These are phyloP conservation scores for Venturia pyrina DNA, from an alignment of 2,329 filamentous ascomycete species.

Conservation along the genomic window DNA sequence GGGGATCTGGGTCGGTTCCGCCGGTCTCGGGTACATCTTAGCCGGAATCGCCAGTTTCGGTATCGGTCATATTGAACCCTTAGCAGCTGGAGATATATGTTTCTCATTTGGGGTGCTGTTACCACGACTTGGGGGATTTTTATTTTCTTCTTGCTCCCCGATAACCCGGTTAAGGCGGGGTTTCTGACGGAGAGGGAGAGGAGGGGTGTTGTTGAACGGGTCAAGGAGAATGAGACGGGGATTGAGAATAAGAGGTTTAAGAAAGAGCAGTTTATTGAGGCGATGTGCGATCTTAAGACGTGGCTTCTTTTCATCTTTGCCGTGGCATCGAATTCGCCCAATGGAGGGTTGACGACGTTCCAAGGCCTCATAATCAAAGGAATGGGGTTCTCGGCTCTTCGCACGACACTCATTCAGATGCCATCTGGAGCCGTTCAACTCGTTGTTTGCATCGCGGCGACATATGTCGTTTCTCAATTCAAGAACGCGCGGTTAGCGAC, in stretches of 20 bases:
- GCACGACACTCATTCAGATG: slow-evolving; percentile 24
- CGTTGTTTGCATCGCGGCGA: slow-evolving; percentile 42
- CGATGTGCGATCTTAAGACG: slow-evolving; percentile 22
- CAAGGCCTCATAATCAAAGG: slow-evolving; percentile 22
- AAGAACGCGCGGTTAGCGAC: slow-evolving; percentile 35
- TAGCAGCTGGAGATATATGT: slow-evolving; percentile 22
- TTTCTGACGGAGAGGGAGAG: slow-evolving; percentile 24
- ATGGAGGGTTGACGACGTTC: slow-evolving; percentile 33
- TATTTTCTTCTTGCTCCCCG: slow-evolving; percentile 24
- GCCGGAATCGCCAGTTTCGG: slow-evolving; percentile 30
- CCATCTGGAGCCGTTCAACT: slow-evolving; percentile 25
- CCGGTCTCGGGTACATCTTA: neutral
- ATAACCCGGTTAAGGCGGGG: slow-evolving; percentile 23
- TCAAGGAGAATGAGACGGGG: slow-evolving; percentile 25
- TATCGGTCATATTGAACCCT: slow-evolving; percentile 32
- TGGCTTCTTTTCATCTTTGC: slow-evolving; percentile 26
- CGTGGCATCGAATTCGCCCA: slow-evolving; percentile 25
- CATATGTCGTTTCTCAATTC: slow-evolving; percentile 45
- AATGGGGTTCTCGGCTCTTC: slow-evolving; percentile 32
- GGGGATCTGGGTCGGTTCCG: slow-evolving; percentile 14
- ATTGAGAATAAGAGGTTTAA: slow-evolving; percentile 27
- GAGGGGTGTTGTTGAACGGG: slow-evolving; percentile 23
- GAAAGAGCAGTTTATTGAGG: slow-evolving; percentile 20
- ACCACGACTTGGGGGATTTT: slow-evolving; percentile 26
- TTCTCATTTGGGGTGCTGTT: slow-evolving; percentile 25